A percentile compares a stretch with the other conserved stretches of the same genome.
phyloP scores from a whole-genome alignment of 2,329 filamentous ascomycete genomes.

The Fusarium kyushuense region DNA sequence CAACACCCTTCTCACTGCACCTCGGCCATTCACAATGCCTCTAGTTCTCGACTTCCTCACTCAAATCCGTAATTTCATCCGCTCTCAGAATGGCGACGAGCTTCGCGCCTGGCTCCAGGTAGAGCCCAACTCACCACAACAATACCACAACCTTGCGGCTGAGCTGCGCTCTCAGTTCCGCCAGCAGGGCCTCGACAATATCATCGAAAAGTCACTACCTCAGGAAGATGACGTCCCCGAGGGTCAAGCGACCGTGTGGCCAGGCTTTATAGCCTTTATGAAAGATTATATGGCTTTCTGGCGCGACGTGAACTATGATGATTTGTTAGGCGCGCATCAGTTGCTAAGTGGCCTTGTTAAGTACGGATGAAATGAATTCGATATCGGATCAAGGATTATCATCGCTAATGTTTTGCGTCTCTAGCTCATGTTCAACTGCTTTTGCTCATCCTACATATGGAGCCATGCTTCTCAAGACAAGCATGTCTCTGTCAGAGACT shows the following conservation, averaged over 20 bases:
- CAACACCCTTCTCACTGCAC: not conserved
- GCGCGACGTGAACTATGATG: conserved; percentile 81
- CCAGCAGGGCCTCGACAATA: conserved; percentile 67
- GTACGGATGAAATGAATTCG: conserved; percentile 62
- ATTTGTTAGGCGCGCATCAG: conserved; percentile 80
- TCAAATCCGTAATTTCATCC: conserved; percentile 69
- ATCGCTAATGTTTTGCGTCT: conserved; percentile 7
- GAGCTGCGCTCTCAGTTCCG: conserved; percentile 73
- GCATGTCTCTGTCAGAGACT: conserved; percentile 83
- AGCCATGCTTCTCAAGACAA: conserved; percentile 83
- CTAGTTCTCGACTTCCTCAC: conserved; percentile 76
- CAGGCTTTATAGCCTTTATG: conserved; percentile 81
- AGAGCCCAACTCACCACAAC: conserved; percentile 75
- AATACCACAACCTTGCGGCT: conserved; percentile 74
- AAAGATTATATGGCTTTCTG: conserved; percentile 85
- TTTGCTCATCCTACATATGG: conserved; percentile 84
- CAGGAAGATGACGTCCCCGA: conserved; percentile 73
- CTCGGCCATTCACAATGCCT: conserved; percentile 61
- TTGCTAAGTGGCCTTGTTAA: conserved; percentile 79
- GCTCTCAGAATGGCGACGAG: conserved; percentile 70
- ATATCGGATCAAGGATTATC: not conserved
- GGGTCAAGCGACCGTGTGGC: conserved; percentile 76
- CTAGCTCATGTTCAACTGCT: conserved; percentile 83
- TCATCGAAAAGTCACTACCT: conserved; percentile 73
- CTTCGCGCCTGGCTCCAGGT: conserved; percentile 79